These are phyloP conservation scores for Hypoxylon rickii DNA, from an alignment of 495 filamentous ascomycete species.

Conservation along the genomic window DNA sequence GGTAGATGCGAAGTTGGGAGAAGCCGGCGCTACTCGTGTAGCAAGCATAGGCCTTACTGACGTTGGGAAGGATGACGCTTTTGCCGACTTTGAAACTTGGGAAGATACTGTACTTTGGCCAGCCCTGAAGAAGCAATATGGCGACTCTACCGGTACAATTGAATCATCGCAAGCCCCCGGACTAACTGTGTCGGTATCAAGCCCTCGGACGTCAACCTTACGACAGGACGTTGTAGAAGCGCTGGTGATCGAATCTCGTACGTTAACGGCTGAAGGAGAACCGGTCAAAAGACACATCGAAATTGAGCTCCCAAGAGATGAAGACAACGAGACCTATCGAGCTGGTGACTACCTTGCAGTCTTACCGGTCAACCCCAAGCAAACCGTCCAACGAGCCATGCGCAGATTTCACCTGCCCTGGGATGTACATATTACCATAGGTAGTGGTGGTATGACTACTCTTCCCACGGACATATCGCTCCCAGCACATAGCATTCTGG, in stretches of 20 bases:
- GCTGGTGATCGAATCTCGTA: conserved; percentile 57
- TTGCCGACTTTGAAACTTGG: conserved; percentile 75
- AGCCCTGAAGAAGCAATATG: conserved; percentile 57
- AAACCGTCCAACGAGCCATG: conserved; percentile 59
- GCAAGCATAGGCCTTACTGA: conserved; percentile 63
- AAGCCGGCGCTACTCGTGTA: conserved; percentile 59
- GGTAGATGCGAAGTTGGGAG: conserved; percentile 56
- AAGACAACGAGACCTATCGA: conserved; percentile 58
- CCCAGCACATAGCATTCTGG: conserved; percentile 63
- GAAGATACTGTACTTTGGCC: conserved; percentile 69
- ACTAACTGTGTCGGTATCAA: conserved; percentile 62
- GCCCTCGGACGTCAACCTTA: conserved; percentile 62
- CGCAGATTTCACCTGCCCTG: conserved; percentile 59
- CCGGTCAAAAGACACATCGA: conserved; percentile 68
- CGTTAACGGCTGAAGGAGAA: conserved; percentile 59
- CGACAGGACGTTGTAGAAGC: conserved; percentile 70
- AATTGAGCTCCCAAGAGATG: conserved; percentile 64
- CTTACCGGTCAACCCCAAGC: conserved; percentile 67
- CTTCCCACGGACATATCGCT: conserved; percentile 64
- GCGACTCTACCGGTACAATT: conserved; percentile 29
- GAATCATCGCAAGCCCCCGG: conserved; percentile 33
- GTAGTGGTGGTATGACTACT: conserved; percentile 51
- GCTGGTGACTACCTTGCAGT: conserved; percentile 79
- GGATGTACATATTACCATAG: conserved; percentile 61
- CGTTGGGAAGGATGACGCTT: conserved; percentile 66